A percentile compares a stretch with the other conserved stretches of the same genome.
These are phyloP conservation scores for Fusarium concolor DNA, from an alignment of 2,329 filamentous ascomycete species.

Conservation along the genomic window DNA sequence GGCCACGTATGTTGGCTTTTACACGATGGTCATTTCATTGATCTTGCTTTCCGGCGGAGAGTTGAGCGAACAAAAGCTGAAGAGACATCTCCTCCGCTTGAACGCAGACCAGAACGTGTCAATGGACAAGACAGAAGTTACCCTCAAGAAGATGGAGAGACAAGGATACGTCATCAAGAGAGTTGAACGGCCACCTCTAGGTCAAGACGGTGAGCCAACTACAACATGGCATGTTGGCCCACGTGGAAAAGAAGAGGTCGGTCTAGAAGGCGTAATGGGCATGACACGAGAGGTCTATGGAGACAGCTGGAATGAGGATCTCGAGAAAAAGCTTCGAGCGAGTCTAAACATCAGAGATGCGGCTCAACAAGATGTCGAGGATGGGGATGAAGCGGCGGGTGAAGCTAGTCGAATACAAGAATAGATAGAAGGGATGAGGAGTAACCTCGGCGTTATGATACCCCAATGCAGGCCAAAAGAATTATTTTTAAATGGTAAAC, in stretches of 20 bases:
- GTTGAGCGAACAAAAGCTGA: constrained; percentile 82
- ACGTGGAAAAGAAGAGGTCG: constrained; percentile 86
- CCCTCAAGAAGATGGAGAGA: constrained; percentile 79
- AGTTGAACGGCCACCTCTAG: constrained; percentile 68
- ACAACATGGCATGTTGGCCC: constrained; percentile 88
- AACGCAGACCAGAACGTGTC: constrained; percentile 82
- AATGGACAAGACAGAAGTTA: constrained; percentile 78
- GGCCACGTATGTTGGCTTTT: constrained; percentile 83
- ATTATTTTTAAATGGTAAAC: neutral
- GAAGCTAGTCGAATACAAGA: constrained; percentile 28
- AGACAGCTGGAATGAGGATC: constrained; percentile 59
- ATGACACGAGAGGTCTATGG: constrained; percentile 74
- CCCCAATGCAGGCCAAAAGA: constrained; percentile 20
- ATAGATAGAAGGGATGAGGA: constrained; percentile 1
- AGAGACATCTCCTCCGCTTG: constrained; percentile 77
- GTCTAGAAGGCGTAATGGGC: constrained; percentile 77
- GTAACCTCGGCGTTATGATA: constrained; percentile 34
- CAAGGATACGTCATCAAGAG: constrained; percentile 86
- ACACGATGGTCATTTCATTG: constrained; percentile 81
- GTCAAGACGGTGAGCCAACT: constrained; percentile 75
- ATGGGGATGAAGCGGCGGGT: constrained; percentile 40
- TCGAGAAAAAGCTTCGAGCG: constrained; percentile 69
- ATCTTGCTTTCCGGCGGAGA: constrained; percentile 80
- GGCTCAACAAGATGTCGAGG: constrained; percentile 38
- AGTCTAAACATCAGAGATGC: constrained; percentile 67